A percentile compares a stretch with the other conserved stretches of the same genome.
Evolutionary conservation across 768 basidiomycete genomes (phyloP).

Genomic region (Chalciporus chontae): DNA sequence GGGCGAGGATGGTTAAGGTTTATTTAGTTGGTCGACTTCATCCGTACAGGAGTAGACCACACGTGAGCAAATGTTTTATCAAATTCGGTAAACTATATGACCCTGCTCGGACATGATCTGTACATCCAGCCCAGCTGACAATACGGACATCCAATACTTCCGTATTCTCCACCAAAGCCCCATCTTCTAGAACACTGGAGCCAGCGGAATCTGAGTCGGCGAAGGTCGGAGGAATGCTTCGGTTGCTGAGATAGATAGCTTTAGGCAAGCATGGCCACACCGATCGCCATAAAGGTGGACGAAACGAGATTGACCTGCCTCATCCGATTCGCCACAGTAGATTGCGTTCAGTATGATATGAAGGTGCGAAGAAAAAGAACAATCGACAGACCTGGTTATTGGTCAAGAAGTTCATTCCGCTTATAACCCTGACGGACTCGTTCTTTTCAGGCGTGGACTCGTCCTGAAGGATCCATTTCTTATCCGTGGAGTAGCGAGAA

Average conservation of each 20-base stretch:
- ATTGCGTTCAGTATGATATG: conserved; percentile 2
- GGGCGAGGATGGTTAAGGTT: not conserved
- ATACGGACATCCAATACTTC: not conserved
- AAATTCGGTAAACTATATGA: conserved; percentile 23
- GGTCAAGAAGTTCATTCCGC: conserved; percentile 66
- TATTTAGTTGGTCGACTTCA: conserved; percentile 7
- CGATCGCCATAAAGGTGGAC: conserved; percentile 35
- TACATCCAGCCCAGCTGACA: not conserved
- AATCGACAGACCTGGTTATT: conserved; percentile 67
- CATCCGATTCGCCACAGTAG: not conserved
- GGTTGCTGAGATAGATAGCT: not conserved
- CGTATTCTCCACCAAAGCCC: not conserved
- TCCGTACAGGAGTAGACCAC: conserved; percentile 3
- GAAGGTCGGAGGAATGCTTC: not conserved
- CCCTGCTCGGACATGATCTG: not conserved
- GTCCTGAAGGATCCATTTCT: conserved; percentile 64
- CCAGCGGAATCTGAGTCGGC: not conserved
- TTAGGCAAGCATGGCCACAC: conserved; percentile 35
- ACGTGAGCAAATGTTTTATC: conserved; percentile 19
- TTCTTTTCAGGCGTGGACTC: conserved; percentile 32
- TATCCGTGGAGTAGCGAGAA: conserved; percentile 64
- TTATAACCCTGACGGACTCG: conserved; percentile 53
- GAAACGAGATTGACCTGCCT: conserved; percentile 44
- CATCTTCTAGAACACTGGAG: not conserved
- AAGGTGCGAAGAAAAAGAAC: not conserved